Evolutionary conservation across 805 yeast species (phyloP).

Genomic region (Monosporozyma yasuniensis): DNA sequence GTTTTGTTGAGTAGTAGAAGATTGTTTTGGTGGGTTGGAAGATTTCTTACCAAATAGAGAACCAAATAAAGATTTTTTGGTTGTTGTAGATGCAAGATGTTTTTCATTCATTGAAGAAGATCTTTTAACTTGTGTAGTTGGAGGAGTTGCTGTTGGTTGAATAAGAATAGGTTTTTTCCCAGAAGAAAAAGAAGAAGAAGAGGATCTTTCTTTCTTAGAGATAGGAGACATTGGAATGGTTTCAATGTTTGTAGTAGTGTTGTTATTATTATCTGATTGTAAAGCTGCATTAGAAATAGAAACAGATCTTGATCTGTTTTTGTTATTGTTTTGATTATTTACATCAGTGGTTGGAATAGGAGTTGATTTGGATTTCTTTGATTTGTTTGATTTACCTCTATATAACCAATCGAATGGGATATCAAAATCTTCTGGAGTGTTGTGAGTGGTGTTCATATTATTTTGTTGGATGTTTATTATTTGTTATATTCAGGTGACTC

Average conservation of each 20-base stretch:
- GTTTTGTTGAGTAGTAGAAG: background rate
- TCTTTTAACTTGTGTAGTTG: background rate
- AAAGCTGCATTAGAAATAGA: slow-evolving; percentile 16
- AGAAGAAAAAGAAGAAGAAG: background rate
- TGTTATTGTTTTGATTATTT: background rate
- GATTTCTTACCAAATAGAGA: slow-evolving; percentile 20
- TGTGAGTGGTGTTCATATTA: background rate
- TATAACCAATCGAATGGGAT: slow-evolving; percentile 81
- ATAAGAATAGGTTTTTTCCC: background rate
- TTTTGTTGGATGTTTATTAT: background rate
- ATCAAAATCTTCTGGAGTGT: slow-evolving; percentile 24
- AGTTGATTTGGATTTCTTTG: slow-evolving; percentile 2
- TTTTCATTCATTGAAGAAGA: background rate
- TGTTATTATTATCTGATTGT: background rate
- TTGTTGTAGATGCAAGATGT: background rate
- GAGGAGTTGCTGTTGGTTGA: background rate
- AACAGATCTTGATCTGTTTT: slow-evolving; percentile 15
- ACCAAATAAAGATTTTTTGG: slow-evolving; percentile 21
- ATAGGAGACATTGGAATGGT: background rate
- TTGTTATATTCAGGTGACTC: background rate
- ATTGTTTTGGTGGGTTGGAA: slow-evolving; percentile 1
- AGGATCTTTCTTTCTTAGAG: background rate
- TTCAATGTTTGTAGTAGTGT: background rate
- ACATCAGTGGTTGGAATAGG: background rate
- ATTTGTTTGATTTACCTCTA: slow-evolving; percentile 46